These are phyloP conservation scores for Corrigiola litoralis DNA, from an alignment of 179 eudicot genomes.

Conservation along the genomic window DNA sequence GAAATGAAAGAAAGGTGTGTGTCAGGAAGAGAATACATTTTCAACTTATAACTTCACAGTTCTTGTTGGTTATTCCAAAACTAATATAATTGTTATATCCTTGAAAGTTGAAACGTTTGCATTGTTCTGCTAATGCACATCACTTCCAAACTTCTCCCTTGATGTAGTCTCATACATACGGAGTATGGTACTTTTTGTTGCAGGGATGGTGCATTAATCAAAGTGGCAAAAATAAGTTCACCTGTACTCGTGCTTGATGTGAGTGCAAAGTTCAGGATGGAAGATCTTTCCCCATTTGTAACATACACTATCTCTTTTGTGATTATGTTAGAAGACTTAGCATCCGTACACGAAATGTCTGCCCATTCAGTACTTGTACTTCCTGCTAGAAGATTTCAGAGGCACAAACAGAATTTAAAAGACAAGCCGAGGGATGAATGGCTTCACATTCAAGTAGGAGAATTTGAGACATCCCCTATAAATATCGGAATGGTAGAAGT, in stretches of 20 bases:
- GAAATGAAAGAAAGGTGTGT: slow-evolving; percentile 6
- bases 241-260: slow-evolving; percentile 40
- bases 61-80: background rate
- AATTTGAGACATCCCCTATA: slow-evolving; percentile 28
- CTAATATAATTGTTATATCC: background rate
- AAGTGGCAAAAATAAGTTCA: too few species aligned
- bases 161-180: background rate
- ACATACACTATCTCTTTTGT: slow-evolving; percentile 39
- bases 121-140: background rate
- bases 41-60: background rate
- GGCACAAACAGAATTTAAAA: slow-evolving; percentile 31
- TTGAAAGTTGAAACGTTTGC: too few species aligned
- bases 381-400: slow-evolving; percentile 36
- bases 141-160: background rate
- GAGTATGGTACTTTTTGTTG: background rate
- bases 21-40: background rate
- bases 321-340: slow-evolving; percentile 35
- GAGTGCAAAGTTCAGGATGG: slow-evolving; percentile 32
- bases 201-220: slow-evolving; percentile 37
- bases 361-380: slow-evolving; percentile 36
- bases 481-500: slow-evolving; percentile 36
- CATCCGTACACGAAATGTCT: slow-evolving; percentile 40
- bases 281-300: slow-evolving; percentile 38
- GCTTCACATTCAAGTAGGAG: slow-evolving; percentile 47
- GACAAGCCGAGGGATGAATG: slow-evolving; percentile 48